Evolutionary conservation across 306 rosid species (phyloP).

Genomic region (Amphicarpaea edgeworthii): DNA sequence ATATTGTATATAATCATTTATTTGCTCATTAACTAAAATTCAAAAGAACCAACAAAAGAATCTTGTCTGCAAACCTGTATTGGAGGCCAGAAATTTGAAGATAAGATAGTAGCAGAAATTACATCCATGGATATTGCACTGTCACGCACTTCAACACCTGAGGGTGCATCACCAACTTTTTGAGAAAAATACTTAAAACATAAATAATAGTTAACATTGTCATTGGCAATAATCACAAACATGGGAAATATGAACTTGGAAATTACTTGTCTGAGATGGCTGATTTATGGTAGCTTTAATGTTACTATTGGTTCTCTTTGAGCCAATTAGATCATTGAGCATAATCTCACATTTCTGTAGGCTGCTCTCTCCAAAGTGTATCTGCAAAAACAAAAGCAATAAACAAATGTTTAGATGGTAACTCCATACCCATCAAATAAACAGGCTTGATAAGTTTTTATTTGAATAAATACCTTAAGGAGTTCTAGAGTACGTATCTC

Average conservation of each 20-base stretch:
- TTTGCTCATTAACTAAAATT: conserved; percentile 9
- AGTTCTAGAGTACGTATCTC: conserved; percentile 97
- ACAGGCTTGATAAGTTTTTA: conserved; percentile 20
- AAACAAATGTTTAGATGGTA: conserved; percentile 38
- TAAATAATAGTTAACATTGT: conserved; percentile 25
- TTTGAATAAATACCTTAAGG: conserved; percentile 68
- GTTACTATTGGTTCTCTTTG: conserved; percentile 79
- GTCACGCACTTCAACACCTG: conserved; percentile 55
- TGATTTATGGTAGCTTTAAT: conserved; percentile 85
- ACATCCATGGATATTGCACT: conserved; percentile 69
- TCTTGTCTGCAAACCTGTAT: conserved; percentile 70
- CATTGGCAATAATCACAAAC: conserved; percentile 25
- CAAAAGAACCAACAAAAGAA: conserved; percentile 11
- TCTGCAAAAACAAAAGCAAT: conserved; percentile 59
- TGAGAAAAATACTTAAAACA: conserved; percentile 28
- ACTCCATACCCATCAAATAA: conserved; percentile 38
- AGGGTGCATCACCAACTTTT: conserved; percentile 36
- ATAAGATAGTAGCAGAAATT: conserved; percentile 77
- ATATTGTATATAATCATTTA: neutral
- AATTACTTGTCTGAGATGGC: conserved; percentile 63
- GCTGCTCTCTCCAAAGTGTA: conserved; percentile 97
- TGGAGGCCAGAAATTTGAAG: conserved; percentile 98
- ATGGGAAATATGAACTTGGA: conserved; percentile 21
- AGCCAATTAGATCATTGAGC: conserved; percentile 94
- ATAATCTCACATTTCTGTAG: conserved; percentile 97